Conservation (phyloP, 176 grass and related monocot genomes). For the Triticum aestivum region IWGSC_CS_RefSeq_v2.1 NC_057812.1:70899634-70900133, state of each 20-base stretch:
- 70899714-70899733: conserved; percentile 19
- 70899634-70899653: background rate
- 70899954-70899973: conserved; percentile 61
- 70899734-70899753: background rate
- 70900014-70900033: conserved; percentile 10
- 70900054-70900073: conserved; percentile 33
- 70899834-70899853: conserved; percentile 63
- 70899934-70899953: conserved; percentile 59
- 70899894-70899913: conserved; percentile 91
- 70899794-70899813: conserved; percentile 7
- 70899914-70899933: conserved; percentile 92
- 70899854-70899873: conserved; percentile 96
- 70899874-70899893: conserved; percentile 96
- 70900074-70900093: conserved; percentile 40
- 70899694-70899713: background rate
- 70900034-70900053: background rate
- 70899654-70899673: background rate
- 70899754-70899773: background rate
- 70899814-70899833: background rate
- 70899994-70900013: background rate
- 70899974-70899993: conserved; percentile 49
- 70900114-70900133: background rate
- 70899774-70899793: background rate
- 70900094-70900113: conserved; percentile 29
- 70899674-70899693: background rate